phyloP scores from a whole-genome alignment of 345 rosid species.

The Schrenkiella parvula region DNA sequence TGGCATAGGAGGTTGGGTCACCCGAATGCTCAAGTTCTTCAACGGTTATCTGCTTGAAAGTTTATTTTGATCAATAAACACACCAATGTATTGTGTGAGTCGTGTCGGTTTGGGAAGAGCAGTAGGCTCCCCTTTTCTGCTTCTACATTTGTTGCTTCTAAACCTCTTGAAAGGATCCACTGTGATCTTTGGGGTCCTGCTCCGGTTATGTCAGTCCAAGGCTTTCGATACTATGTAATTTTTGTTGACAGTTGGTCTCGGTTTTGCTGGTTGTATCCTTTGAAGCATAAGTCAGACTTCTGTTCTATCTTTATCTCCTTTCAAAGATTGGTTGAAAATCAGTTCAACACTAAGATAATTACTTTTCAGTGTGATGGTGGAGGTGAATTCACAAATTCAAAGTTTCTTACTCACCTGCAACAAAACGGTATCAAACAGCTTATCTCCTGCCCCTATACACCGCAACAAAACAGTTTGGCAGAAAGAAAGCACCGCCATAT shows the following conservation, averaged over 20 bases:
- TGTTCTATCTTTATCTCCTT: too few species aligned
- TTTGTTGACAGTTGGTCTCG: not conserved
- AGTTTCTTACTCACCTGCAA: too few species aligned
- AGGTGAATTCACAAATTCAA: too few species aligned
- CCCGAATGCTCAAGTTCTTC: not conserved
- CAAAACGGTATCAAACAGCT: too few species aligned
- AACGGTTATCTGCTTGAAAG: not conserved
- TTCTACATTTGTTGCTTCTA: not conserved
- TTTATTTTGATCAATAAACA: not conserved
- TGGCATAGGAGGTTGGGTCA: not conserved
- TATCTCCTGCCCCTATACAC: too few species aligned
- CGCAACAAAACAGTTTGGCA: too few species aligned
- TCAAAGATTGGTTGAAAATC: too few species aligned
- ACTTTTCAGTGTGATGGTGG: too few species aligned
- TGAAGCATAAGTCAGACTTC: not conserved
- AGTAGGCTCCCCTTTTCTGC: not conserved
- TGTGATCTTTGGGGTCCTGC: not conserved
- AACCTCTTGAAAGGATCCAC: not conserved
- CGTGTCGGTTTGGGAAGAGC: not conserved
- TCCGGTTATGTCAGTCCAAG: not conserved
- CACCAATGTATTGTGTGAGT: not conserved
- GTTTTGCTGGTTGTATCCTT: not conserved
- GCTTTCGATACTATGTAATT: not conserved
- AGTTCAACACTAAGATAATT: too few species aligned
- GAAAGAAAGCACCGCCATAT: too few species aligned